phyloP scores from a whole-genome alignment of 2,329 filamentous ascomycete genomes.

The Colletotrichum sublineola region DNA sequence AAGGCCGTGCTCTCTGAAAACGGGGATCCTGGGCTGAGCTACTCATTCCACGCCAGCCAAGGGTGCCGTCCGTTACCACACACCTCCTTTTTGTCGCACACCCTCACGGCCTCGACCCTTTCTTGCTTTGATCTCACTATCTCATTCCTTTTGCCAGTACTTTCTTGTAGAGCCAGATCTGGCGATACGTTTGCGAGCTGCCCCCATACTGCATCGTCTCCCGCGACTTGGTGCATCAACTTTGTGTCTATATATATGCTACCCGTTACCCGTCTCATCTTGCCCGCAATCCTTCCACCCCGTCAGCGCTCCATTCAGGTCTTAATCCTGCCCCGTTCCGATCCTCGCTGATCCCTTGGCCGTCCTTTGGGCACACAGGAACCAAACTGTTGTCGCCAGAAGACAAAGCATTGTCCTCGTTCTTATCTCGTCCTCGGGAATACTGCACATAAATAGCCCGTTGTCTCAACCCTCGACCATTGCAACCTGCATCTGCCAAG shows the following conservation, averaged over 20 bases:
- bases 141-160: slow-evolving; percentile 34
- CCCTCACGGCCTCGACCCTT: slow-evolving; percentile 35
- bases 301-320: slow-evolving; percentile 13
- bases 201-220: slow-evolving; percentile 34
- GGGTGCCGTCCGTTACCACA: slow-evolving; percentile 28
- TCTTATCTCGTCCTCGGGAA: not conserved
- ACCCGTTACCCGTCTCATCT: slow-evolving; percentile 31
- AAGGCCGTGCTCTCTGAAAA: slow-evolving; percentile 35
- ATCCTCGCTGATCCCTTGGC: slow-evolving; percentile 23
- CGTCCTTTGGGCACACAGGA: slow-evolving; percentile 12
- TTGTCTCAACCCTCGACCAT: slow-evolving; percentile 30
- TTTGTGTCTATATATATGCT: slow-evolving; percentile 41
- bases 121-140: slow-evolving; percentile 36
- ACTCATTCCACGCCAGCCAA: slow-evolving; percentile 38
- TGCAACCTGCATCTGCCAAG: slow-evolving; percentile 36
- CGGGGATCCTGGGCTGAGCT: slow-evolving; percentile 29
- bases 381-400: not conserved
- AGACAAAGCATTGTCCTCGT: slow-evolving; percentile 32
- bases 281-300: slow-evolving; percentile 34
- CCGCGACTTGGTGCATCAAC: slow-evolving; percentile 31
- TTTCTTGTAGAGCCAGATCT: slow-evolving; percentile 38
- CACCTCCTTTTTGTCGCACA: slow-evolving; percentile 36
- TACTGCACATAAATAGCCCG: slow-evolving; percentile 16
- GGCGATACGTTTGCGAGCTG: slow-evolving; percentile 34
- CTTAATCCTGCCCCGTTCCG: slow-evolving; percentile 8